A percentile compares a stretch with the other conserved stretches of the same genome.
These are phyloP conservation scores for Tetrapisispora nanseiensis DNA, from an alignment of 805 yeast genomes.

Conservation along the genomic window DNA sequence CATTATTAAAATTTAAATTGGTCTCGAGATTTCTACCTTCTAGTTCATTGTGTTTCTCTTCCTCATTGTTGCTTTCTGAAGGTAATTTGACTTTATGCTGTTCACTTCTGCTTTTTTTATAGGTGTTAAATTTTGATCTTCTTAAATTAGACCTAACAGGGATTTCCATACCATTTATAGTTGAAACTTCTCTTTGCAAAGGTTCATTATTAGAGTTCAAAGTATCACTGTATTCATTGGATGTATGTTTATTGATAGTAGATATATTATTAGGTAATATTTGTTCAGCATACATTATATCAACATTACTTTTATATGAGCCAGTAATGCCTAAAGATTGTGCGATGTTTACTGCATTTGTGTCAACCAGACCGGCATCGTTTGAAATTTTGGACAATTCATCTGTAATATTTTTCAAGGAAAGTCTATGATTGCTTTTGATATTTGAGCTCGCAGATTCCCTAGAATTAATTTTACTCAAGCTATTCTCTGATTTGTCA, in stretches of 20 bases:
- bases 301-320: constrained; percentile 28
- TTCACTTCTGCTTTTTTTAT: constrained; percentile 30
- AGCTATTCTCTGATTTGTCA: neutral
- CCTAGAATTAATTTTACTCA: constrained; percentile 1
- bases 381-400: constrained; percentile 69
- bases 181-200: constrained; percentile 21
- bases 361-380: constrained; percentile 66
- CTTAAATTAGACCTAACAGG: constrained; percentile 31
- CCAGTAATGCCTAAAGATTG: constrained; percentile 66
- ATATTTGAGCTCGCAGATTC: constrained; percentile 5
- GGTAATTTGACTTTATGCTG: neutral
- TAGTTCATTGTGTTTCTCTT: neutral
- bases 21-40: no score
- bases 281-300: neutral
- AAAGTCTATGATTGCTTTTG: constrained; percentile 31
- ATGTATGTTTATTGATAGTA: neutral
- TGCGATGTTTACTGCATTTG: constrained; percentile 77
- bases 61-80: neutral
- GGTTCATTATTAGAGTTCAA: neutral
- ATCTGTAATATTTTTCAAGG: constrained; percentile 59
- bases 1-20: no score
- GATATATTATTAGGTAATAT: constrained; percentile 4
- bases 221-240: no score
- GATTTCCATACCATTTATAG: constrained; percentile 20
- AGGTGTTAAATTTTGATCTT: constrained; percentile 43